Conservation (phyloP, 257 asterid species). For the Fraxinus excelsior region DNA sequence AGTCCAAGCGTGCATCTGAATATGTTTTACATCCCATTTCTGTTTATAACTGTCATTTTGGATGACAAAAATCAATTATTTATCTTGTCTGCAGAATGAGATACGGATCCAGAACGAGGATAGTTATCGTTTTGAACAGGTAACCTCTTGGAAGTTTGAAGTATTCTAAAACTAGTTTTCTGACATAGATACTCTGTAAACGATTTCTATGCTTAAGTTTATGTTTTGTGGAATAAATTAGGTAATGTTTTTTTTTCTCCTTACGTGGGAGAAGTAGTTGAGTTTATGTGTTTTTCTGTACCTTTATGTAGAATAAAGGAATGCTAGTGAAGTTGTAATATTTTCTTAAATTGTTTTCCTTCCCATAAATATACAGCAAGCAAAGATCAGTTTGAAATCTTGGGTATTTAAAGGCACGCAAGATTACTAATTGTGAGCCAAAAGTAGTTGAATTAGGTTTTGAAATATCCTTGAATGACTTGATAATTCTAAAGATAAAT, state of each 20-base stretch:
- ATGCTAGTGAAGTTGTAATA: background rate
- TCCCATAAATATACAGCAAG: background rate
- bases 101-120: slow-evolving; percentile 85
- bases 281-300: background rate
- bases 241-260: background rate
- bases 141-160: slow-evolving; percentile 32
- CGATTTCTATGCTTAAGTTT: background rate
- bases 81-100: slow-evolving; percentile 73
- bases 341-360: background rate
- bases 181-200: background rate
- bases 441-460: background rate
- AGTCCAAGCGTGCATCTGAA: background rate
- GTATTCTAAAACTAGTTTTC: background rate
- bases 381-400: slow-evolving; percentile 2
- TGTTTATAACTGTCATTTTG: background rate
- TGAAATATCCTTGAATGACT: background rate
- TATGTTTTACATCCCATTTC: background rate
- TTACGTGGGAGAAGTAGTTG: background rate
- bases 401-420: background rate
- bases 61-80: background rate
- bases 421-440: slow-evolving; percentile 8
- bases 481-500: background rate
- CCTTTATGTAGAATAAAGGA: background rate
- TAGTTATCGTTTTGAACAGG: slow-evolving; percentile 89
- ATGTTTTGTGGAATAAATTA: background rate